Percentiles rank a stretch among this genome's conserved stretches.
Evolutionary conservation across 2,329 filamentous ascomycete species (phyloP).

Genomic region (Colletotrichum chrysophilum): DNA sequence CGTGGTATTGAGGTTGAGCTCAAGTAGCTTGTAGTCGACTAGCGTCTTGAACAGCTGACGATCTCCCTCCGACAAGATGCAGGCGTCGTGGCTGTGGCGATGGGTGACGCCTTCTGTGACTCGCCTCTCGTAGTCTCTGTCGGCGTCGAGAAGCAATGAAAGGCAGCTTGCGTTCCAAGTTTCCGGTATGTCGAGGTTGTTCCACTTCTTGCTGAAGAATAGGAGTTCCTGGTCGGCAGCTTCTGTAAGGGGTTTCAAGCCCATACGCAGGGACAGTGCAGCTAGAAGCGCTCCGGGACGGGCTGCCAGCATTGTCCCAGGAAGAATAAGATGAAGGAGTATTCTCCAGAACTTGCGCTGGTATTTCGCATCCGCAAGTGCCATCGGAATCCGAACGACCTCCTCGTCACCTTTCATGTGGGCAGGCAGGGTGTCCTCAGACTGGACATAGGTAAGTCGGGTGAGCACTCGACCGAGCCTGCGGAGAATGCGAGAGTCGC

Average conservation of each 20-base stretch:
- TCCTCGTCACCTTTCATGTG: slow-evolving; percentile 42
- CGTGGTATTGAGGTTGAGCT: slow-evolving; percentile 49
- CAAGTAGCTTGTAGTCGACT: slow-evolving; percentile 51
- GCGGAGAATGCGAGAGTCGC: slow-evolving; percentile 50
- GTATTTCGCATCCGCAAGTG: slow-evolving; percentile 39
- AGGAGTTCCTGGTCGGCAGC: slow-evolving; percentile 47
- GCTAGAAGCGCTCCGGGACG: slow-evolving; percentile 52
- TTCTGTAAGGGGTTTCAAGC: slow-evolving; percentile 44
- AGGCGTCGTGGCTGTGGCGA: slow-evolving; percentile 8
- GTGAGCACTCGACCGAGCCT: slow-evolving; percentile 53
- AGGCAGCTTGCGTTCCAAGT: slow-evolving; percentile 54
- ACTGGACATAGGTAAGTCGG: slow-evolving; percentile 46
- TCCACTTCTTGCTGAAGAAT: slow-evolving; percentile 48
- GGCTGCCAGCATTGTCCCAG: slow-evolving; percentile 49
- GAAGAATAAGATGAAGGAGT: slow-evolving; percentile 51
- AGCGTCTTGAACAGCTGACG: slow-evolving; percentile 47
- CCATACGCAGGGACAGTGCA: slow-evolving; percentile 52
- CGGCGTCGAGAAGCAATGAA: slow-evolving; percentile 51
- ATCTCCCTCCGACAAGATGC: slow-evolving; percentile 40
- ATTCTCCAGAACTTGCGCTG: slow-evolving; percentile 50
- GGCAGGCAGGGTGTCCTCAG: slow-evolving; percentile 43
- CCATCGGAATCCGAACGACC: slow-evolving; percentile 49
- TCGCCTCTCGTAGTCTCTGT: slow-evolving; percentile 37
- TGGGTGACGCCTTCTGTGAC: slow-evolving; percentile 26
- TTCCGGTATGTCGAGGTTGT: slow-evolving; percentile 50